phyloP scores from a whole-genome alignment of 768 basidiomycete genomes.

The Neoboletus subvelutipes region DNA sequence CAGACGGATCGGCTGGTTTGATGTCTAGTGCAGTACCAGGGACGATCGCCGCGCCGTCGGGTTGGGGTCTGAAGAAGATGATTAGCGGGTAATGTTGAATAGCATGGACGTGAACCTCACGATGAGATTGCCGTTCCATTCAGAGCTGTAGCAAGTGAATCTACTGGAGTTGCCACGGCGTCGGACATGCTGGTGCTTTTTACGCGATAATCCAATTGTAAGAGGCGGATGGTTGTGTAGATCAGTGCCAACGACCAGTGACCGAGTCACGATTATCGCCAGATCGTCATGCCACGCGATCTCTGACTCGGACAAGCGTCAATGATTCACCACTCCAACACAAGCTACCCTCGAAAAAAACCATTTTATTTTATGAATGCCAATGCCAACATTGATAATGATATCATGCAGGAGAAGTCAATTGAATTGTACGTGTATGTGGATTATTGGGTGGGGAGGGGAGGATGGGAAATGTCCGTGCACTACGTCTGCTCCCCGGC shows the following conservation, averaged over 20 bases:
- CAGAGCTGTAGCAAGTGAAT: conserved; percentile 29
- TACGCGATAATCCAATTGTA: background rate
- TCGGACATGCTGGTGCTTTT: conserved; percentile 17
- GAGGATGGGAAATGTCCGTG: conserved; percentile 35
- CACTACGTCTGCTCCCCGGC: conserved; percentile 37
- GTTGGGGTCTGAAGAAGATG: conserved; percentile 14
- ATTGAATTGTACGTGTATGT: conserved; percentile 21
- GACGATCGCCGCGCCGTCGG: background rate
- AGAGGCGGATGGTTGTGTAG: background rate
- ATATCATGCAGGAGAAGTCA: conserved; percentile 28
- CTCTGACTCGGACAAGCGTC: background rate
- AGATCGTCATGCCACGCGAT: background rate
- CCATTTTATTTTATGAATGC: conserved; percentile 11
- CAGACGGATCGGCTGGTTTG: conserved; percentile 32
- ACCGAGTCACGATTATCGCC: conserved; percentile 11
- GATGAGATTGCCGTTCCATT: conserved; percentile 27
- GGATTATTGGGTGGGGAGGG: conserved; percentile 30
- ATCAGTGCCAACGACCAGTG: background rate
- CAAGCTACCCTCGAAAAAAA: background rate
- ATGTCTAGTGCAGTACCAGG: conserved; percentile 26
- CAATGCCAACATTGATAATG: conserved; percentile 24
- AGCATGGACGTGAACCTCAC: conserved; percentile 25
- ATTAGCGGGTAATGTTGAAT: background rate
- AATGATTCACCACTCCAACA: background rate
- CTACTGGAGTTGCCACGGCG: conserved; percentile 25